Evolutionary conservation across 1,284 basidiomycete genomes (phyloP).

Genomic region (Tilletia horrida): DNA sequence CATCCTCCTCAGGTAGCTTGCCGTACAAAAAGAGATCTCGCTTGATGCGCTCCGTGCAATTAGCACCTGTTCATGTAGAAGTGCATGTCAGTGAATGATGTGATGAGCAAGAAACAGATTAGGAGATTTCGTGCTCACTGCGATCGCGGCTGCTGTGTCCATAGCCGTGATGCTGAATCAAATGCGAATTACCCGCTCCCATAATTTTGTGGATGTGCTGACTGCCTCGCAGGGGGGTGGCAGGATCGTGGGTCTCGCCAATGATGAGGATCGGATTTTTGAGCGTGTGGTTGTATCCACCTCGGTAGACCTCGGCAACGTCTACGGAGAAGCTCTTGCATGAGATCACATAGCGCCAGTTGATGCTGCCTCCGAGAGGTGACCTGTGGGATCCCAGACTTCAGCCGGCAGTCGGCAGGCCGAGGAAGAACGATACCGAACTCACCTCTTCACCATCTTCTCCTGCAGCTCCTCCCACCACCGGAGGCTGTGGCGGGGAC

Average conservation of each 20-base stretch:
- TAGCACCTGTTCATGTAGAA: background rate
- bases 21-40: constrained; percentile 1
- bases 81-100: background rate
- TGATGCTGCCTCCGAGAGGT: constrained; percentile 24
- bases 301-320: constrained; percentile 31
- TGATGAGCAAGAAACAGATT: background rate
- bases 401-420: too few species aligned
- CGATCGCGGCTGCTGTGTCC: constrained; percentile 4
- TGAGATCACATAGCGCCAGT: constrained; percentile 30
- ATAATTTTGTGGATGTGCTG: constrained; percentile 8
- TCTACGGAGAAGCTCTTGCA: constrained; percentile 29
- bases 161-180: constrained; percentile 14
- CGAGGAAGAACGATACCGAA: background rate
- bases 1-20: constrained; percentile 1
- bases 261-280: constrained; percentile 28
- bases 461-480: constrained; percentile 29
- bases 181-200: background rate
- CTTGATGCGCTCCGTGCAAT: constrained; percentile 15
- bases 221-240: constrained; percentile 27
- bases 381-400: background rate
- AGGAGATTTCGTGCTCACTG: background rate
- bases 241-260: constrained; percentile 32
- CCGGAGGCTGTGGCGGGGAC: constrained; percentile 7
- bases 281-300: constrained; percentile 25
- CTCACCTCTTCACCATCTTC: constrained; percentile 24